Evolutionary conservation across 495 filamentous ascomycete species (phyloP), one percentile per base, ranked within the genome.

Genomic region (Annulohypoxylon moriforme): DNA sequence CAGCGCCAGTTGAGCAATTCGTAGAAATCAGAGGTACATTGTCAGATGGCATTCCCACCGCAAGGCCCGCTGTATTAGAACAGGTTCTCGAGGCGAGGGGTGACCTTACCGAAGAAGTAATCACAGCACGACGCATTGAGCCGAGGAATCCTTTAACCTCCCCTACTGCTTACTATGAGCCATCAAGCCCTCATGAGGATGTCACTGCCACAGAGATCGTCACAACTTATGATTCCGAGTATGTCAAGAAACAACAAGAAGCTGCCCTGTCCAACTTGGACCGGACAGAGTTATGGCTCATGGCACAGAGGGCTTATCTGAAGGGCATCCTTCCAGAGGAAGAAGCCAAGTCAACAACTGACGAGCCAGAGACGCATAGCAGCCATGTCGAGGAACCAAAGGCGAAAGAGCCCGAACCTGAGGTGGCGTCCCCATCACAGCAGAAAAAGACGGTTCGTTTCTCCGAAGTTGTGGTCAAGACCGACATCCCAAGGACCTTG

Each of bases 361-460:
- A 81, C 11, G 77, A 80, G 64, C 69, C 71, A 56, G 70, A 71
- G 40, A 55, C 69, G 13, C 71, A 69, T 1, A 75, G 78, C 13
- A 34, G 25, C 34, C 60, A 53, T 18, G 53, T 38, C 24, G 74
- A 72, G 1, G 74, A 75, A 36, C 58, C 78, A 2, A 78, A 79
- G 75, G 74, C 76, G 42, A 47, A 64, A 66, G 57, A 76, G 71
- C 38, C 71, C 22, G 80, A 78, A 56, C 27, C 75, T 22, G 52
- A 70, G 8, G 72, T 78, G 1, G 58, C 70, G 20, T 79, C 77
- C 3, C 66, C 79, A 7, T 67, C 77, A 14, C 80, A 79, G 14
- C 83, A 84, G 62, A 92, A 92, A 79, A 95, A 92, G 81, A 86
- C 88, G 0, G 93, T 94, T 25, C 89, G 90, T n/a, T 94, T 96